Percentiles rank a stretch among this genome's conserved stretches.
phyloP scores from a whole-genome alignment of 257 asterid species.

The Cynanchum wilfordii region DNA sequence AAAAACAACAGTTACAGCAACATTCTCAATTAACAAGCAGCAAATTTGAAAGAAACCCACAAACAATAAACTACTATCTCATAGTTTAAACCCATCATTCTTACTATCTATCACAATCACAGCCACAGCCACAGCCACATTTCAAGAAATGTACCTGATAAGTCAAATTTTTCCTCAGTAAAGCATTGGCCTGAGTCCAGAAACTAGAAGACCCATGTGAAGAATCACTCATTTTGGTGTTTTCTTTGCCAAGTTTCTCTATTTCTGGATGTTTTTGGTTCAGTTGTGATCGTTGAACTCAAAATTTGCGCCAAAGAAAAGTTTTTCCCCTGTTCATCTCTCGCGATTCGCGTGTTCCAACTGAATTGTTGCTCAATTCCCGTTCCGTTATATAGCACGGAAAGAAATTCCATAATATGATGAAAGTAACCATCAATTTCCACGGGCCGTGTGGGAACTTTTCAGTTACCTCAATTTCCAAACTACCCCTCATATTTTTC shows the following conservation, averaged over 20 bases:
- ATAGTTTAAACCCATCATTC: not conserved
- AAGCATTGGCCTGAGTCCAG: conserved; percentile 86
- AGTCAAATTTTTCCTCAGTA: conserved; percentile 78
- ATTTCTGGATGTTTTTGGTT: not conserved
- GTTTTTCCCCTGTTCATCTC: not conserved
- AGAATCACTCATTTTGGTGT: conserved; percentile 32
- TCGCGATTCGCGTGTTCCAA: not conserved
- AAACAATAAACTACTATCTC: not conserved
- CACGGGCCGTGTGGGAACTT: conserved; percentile 6
- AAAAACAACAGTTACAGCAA: not conserved
- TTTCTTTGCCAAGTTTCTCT: not conserved
- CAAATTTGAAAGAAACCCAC: conserved; percentile 4
- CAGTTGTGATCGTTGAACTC: not conserved
- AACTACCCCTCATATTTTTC: conserved; percentile 19
- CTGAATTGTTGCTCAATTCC: not conserved
- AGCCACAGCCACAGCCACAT: not conserved
- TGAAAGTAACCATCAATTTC: conserved; percentile 34
- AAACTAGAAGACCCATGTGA: conserved; percentile 58
- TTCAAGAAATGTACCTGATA: conserved; percentile 51
- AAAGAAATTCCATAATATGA: not conserved
- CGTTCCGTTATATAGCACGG: not conserved
- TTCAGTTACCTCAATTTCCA: conserved; percentile 20
- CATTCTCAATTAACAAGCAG: not conserved
- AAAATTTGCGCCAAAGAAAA: conserved; percentile 3
- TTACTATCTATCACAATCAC: too few species aligned